A percentile compares a stretch with the other conserved stretches of the same genome.
phyloP scores from a whole-genome alignment of 495 filamentous ascomycete genomes.

The Xylaria cubensis region DNA sequence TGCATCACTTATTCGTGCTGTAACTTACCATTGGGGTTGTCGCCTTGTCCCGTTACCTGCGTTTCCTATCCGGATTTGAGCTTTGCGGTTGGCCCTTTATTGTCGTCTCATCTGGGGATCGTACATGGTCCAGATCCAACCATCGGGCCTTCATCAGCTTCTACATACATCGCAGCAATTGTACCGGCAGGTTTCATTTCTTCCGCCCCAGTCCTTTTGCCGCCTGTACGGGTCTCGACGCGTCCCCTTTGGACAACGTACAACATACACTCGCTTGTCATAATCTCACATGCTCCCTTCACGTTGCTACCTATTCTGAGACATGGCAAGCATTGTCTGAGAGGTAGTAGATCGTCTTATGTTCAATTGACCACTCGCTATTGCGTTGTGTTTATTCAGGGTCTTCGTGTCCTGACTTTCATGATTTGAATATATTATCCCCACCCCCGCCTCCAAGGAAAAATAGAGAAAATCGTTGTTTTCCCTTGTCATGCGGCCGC shows the following conservation, averaged over 20 bases:
- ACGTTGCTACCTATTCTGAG: slow-evolving; percentile 30
- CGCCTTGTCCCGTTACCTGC: slow-evolving; percentile 26
- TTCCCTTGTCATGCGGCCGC: slow-evolving; percentile 51
- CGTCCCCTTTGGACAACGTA: slow-evolving; percentile 32
- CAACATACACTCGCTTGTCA: slow-evolving; percentile 36
- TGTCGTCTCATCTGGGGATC: slow-evolving; percentile 34
- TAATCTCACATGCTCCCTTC: slow-evolving; percentile 28
- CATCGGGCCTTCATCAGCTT: slow-evolving; percentile 34
- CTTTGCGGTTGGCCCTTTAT: slow-evolving; percentile 24
- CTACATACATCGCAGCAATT: slow-evolving; percentile 27
- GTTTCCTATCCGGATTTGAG: slow-evolving; percentile 13
- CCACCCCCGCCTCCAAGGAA: slow-evolving; percentile 26
- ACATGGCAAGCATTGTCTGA: slow-evolving; percentile 40
- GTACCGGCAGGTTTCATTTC: slow-evolving; percentile 45
- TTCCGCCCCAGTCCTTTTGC: slow-evolving; percentile 41
- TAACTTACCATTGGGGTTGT: slow-evolving; percentile 30
- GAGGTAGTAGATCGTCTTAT: slow-evolving; percentile 17
- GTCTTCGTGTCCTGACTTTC: slow-evolving; percentile 16
- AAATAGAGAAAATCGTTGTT: slow-evolving; percentile 20
- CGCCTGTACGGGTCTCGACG: slow-evolving; percentile 41
- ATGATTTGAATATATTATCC: slow-evolving; percentile 33
- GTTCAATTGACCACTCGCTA: slow-evolving; percentile 9
- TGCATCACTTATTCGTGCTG: slow-evolving; percentile 27
- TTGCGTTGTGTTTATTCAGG: slow-evolving; percentile 20
- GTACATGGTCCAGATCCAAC: slow-evolving; percentile 44